Conservation (phyloP, 2,329 filamentous ascomycete genomes). For the Xylaria sp. region DNA sequence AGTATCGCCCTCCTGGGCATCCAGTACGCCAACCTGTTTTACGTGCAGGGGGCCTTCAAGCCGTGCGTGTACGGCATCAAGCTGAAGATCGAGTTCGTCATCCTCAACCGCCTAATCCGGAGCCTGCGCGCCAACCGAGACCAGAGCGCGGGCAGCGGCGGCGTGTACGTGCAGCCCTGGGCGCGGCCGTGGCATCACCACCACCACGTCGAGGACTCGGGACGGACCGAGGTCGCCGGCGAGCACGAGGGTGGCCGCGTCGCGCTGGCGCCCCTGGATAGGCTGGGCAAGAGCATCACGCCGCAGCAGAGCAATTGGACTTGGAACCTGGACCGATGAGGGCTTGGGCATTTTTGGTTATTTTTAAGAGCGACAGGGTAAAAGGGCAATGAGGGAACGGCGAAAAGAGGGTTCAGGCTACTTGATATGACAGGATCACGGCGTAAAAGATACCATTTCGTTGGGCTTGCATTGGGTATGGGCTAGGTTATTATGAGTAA, state of each 20-base stretch:
- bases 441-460: not conserved
- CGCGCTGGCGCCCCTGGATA: not conserved
- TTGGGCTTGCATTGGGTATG: not conserved
- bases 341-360: not conserved
- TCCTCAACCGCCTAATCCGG: slow-evolving; percentile 35
- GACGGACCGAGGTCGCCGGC: not conserved
- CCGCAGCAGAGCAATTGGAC: not conserved
- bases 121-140: not conserved
- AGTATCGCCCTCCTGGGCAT: slow-evolving; percentile 40
- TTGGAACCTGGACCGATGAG: not conserved
- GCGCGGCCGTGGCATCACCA: not conserved
- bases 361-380: not conserved
- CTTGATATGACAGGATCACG: not conserved
- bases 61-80: slow-evolving; percentile 40
- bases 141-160: not conserved
- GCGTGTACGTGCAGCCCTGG: not conserved
- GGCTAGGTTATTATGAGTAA: not conserved
- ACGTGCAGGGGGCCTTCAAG: slow-evolving; percentile 40
- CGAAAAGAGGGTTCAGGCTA: too few species aligned
- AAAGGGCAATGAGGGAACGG: not conserved
- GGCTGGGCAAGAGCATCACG: not conserved
- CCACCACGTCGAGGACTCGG: not conserved
- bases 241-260: not conserved
- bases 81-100: slow-evolving; percentile 40
- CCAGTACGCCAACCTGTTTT: slow-evolving; percentile 42